Conservation (phyloP, 352 stramenopile species). For the Phytophthora rubi region DNA sequence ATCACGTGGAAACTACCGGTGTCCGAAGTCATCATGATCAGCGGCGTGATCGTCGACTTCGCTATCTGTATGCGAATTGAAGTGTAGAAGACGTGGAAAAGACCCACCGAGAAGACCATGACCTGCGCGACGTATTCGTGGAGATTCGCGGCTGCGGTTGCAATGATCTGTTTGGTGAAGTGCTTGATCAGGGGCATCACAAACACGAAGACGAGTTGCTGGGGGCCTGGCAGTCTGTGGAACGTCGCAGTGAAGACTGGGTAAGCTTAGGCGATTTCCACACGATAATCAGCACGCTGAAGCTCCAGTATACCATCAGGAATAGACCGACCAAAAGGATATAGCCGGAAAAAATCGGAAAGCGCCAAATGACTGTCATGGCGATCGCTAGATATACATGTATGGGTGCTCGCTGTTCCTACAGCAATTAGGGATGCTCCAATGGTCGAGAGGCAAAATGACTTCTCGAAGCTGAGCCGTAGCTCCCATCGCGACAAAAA, state of each 20-base stretch:
- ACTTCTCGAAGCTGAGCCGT: background rate
- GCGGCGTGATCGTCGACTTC: background rate
- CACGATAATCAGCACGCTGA: background rate
- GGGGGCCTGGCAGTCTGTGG: background rate
- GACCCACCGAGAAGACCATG: background rate
- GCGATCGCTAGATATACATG: background rate
- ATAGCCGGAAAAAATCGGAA: background rate
- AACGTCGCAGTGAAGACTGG: background rate
- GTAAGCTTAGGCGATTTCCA: background rate
- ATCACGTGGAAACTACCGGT: background rate
- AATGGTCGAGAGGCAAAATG: background rate
- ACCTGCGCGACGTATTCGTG: background rate
- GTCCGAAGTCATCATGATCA: background rate
- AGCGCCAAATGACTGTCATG: background rate
- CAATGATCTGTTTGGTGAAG: background rate
- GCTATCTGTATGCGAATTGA: background rate
- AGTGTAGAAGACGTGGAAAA: background rate
- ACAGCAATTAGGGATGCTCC: background rate
- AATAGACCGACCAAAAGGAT: background rate
- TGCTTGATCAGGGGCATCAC: background rate
- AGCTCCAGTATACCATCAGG: background rate
- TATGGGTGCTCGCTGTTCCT: background rate
- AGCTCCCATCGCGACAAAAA: slow-evolving; percentile 1
- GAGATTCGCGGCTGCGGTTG: background rate
- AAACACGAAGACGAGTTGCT: background rate